Base-by-base conservation (phyloP, 2,329 filamentous ascomycete genomes). In the Phaeophleospora eucalypticola region DNA sequence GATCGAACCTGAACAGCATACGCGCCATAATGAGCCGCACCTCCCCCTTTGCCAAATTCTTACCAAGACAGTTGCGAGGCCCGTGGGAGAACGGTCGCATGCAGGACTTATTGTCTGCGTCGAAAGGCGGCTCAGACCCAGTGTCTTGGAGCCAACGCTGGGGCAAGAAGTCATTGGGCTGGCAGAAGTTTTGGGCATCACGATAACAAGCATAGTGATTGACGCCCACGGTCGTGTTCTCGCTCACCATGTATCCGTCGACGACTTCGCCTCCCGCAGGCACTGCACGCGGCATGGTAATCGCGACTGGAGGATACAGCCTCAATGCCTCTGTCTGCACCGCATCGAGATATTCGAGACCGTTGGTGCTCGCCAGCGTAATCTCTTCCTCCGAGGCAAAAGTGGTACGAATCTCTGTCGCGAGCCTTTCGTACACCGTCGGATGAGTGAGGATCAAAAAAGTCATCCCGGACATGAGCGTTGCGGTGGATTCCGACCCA, bases 401-500 rank as follows among this genome's bases (percentile, higher is more conserved):
- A 2, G 53, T 45, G 1, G 36, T 51, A 8, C 70, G 60, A 21
- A 73, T 56, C 41, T 71, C 67, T 0, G 56, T 27, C 1, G 53
- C 49, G 3, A 71, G 54, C 12, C 59, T 62, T 1, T 36, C 15
- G 59, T 64, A 36, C 0, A 52, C 51, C 1, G 52, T 33, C 3
- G 59, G 64, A 32, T 67, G 58, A 0, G 49, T 58, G 4, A 64
- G 44, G 15, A 67, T 50, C 7, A 58, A 53, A 45, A 61, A 68
- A 0, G 54, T 59, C 4, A 59, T 54, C 2, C 61, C 63, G 14
- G 51, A 49, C 14, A 70, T 45, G 3, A 65, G 47, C 3, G 66
- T 68, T 1, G 65, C 65, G 1, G 64, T 66, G 0, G 67, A 66
- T 38, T 69, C 68, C 8, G 62, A 67, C 2, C 67, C 68, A 2